Percentiles rank a stretch among this genome's conserved stretches.
These are phyloP conservation scores for Paraphoma chrysanthemicola DNA, from an alignment of 2,329 filamentous ascomycete genomes.

Conservation along the genomic window DNA sequence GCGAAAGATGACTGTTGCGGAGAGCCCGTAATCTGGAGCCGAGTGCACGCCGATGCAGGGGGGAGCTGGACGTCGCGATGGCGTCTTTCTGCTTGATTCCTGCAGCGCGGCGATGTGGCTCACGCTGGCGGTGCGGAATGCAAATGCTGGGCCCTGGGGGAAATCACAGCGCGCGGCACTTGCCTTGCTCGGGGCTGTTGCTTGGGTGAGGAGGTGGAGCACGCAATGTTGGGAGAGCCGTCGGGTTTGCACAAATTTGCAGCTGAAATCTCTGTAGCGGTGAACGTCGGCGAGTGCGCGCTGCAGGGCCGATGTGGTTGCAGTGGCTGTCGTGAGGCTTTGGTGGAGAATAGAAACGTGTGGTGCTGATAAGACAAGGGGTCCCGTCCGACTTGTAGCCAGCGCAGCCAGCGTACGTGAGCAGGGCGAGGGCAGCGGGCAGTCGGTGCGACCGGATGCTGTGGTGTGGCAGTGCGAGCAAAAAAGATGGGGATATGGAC, in stretches of 20 bases:
- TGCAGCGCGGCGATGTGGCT: conserved; percentile 4
- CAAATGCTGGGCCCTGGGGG: conserved; percentile 8
- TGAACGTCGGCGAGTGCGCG: conserved; percentile 28
- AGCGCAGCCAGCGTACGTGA: conserved; percentile 15
- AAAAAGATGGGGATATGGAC: conserved; percentile 7
- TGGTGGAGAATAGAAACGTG: conserved; percentile 16
- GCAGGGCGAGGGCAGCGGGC: conserved; percentile 14
- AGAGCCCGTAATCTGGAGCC: conserved; percentile 13
- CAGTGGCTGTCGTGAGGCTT: conserved; percentile 24
- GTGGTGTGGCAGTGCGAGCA: conserved; percentile 12
- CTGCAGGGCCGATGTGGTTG: conserved; percentile 9
- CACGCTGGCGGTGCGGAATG: conserved; percentile 10
- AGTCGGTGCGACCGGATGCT: conserved; percentile 16
- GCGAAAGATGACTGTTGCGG: conserved; percentile 15
- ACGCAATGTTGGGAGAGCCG: conserved; percentile 16
- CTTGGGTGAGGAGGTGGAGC: conserved; percentile 15
- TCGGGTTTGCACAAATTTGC: conserved; percentile 24
- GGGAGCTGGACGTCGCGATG: conserved; percentile 11
- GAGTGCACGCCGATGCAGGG: conserved; percentile 27
- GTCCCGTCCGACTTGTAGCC: not conserved
- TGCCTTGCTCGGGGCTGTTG: conserved; percentile 6
- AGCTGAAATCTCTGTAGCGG: conserved; percentile 27
- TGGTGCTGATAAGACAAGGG: conserved; percentile 1
- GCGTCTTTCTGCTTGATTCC: conserved; percentile 6
- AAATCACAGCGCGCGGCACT: conserved; percentile 13